Evolutionary conservation across 805 yeast species (phyloP), one percentile per base, ranked within the genome.

Genomic region (Soucietia sequanensis): DNA sequence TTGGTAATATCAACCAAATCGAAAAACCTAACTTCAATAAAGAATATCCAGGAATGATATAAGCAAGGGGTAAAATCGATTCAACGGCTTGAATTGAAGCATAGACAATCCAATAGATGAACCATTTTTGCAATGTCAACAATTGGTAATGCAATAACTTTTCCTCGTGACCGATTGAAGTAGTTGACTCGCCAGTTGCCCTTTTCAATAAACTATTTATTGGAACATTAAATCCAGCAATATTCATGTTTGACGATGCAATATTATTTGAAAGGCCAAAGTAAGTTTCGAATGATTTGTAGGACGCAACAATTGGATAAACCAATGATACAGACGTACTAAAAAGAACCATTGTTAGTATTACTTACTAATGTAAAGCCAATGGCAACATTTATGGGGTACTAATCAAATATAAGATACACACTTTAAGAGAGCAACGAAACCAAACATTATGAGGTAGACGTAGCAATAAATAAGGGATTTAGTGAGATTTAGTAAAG

Each of bases 231-330:
- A 65, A 43, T 46, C 72, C 62, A 34, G 62, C 60, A 45, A 63
- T 50, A 51, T 54, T 57, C 52, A 72, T 37, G 35, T 54, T 46
- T 38, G 44, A 39, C 37, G 61, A 42, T 45, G 65, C 54, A 43
- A 56, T 34, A 39, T 33, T 34, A 49, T 65, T 46, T 23, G 56
- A 51, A 15, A 55, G 48, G 5, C 45, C 43, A n/a, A 51, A 69
- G 45, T 68, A 64, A 30, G 59, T 46, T 35, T 73, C 70, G 36
- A 78, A 64, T 1, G 87, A 79, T 42, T 65, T 72, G 57, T 67
- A 80, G 3, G 87, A 76, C 33, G 83, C 83, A 39, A 76, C 54
- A 11, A 76, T 56, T 3, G 89, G 89, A 55, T 78, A 76, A 8
- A 69, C 65, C 23, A 77, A 62, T 6, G 81, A 64, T 17, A 73